Conservation (phyloP, 352 stramenopile species). For the Phytophthora pistaciae region DNA sequence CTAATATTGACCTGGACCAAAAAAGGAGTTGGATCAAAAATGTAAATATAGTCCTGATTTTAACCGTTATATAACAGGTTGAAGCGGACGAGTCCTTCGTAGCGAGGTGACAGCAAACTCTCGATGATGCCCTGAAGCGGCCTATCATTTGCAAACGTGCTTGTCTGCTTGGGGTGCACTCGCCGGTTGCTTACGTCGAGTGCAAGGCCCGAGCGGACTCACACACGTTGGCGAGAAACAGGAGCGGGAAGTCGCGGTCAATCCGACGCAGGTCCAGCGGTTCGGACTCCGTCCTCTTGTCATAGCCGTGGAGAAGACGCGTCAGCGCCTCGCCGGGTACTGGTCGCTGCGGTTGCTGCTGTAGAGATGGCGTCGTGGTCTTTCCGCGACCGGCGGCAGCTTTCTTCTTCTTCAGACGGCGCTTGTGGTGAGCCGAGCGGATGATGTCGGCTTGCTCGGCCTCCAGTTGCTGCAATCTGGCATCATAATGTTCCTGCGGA, state of each 20-base stretch:
- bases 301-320: constrained; percentile 7
- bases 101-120: no score
- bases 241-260: constrained; percentile 28
- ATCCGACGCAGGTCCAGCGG: constrained; percentile 20
- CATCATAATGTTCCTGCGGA: constrained; percentile 11
- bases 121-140: no score
- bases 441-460: constrained; percentile 46
- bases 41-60: no score
- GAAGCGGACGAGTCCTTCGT: no score
- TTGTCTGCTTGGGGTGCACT: no score
- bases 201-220: no score
- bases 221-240: no score
- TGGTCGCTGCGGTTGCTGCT: not conserved
- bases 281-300: constrained; percentile 8
- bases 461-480: constrained; percentile 35
- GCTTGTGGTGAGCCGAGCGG: constrained; percentile 20
- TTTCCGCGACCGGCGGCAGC: not conserved
- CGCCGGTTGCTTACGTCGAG: no score
- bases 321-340: constrained; percentile 8
- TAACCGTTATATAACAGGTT: no score
- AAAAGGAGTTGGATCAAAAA: no score
- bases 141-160: no score
- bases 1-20: no score
- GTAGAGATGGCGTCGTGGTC: not conserved
- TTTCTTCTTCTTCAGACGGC: constrained; percentile 1